Base-by-base conservation (phyloP, 495 filamentous ascomycete genomes). In the Apiosordaria backusii region DNA sequence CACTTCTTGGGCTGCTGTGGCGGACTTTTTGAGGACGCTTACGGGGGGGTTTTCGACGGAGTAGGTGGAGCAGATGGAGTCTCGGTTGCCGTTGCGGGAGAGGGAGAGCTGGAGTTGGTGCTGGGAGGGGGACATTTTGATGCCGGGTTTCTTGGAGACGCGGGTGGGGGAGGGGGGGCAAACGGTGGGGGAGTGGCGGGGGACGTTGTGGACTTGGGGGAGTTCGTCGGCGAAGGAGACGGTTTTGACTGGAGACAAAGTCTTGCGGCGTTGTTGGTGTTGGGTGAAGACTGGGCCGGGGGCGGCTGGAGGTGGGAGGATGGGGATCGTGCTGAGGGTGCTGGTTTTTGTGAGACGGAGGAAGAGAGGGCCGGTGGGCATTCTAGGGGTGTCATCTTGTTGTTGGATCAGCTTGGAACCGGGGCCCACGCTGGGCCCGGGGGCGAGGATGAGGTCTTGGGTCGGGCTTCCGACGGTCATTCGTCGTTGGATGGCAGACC, bases 51-150 rank as follows among this genome's bases (percentile, higher is more conserved):
- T n/a, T 24, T 72, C 70, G 29, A 70, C 67, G 16, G 73, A 74
- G 61, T 74, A 75, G 54, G 74, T 27, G 0, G 71, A 75, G 60
- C 23, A 50, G 4, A 27, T 45, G 23, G 52, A 24, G 24, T 45
- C 27, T 55, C n/a, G 45, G 40, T 16, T 40, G 61, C 54, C 13
- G 52, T 60, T 52, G 62, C n/a, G 29, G 4, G 55, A 45, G 60
- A 59, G 65, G 6, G 45, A 59, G 27, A 63, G 21, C 10, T 13
- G 2, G 29, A 26, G 52, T 13, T 61, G 59, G 22, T 63, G 40
- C 10, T 45, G 35, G 35, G 35, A 45, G 35, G 35, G 35, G 16
- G 35, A 45, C 35, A 45, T 45, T 45, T 45, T 45, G 35, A 45
- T 35, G 13, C 16, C 25, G 50, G 23, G 40, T 21, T 50, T 25